Evolutionary conservation across 306 rosid species (phyloP), one percentile per base, ranked within the genome.

Genomic region (Cicer judaicum): DNA sequence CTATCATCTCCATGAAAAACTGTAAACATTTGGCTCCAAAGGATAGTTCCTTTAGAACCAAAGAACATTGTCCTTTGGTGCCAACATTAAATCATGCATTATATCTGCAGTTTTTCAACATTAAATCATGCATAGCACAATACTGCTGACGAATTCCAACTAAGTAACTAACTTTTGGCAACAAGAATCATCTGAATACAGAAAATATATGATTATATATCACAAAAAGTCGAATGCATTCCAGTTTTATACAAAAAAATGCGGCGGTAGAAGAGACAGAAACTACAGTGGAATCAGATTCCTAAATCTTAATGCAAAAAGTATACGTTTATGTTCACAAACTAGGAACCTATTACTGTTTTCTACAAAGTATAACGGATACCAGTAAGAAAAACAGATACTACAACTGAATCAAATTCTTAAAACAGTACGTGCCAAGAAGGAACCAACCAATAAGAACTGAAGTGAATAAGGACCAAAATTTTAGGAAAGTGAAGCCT

Each of bases 361-460:
- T 73, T 73, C 75, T 72, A 84, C 82, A 64, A 75, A 56, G 59
- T 63, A 47, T 63, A 70, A 18, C 21, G 7, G 12, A 18, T 10
- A 46, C 34, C 43, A 40, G 12, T 11, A 38, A 7, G 56, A 49
- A 76, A 70, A 64, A 21, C 24, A 38, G 73, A 77, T 50, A 77
- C 85, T 92, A 94, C 96, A 94, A 80, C 47, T 88, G 94, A 79
- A 92, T 87, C 84, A 85, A 81, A 66, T 81, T 78, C 87, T 88
- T 92, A 84, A 92, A 90, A 85, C 88, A 85, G 48, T 92, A 92
- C 6, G 98, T 90, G 48, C 96, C 97, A 19, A 95, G 84, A 59
- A 92, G 68, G 87, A 90, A 94, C 99, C 99, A 94, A 65, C 97
- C 96, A 78, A 90, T 81, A 62, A 94, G 89, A 82, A 84, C 43